Evolutionary conservation across 768 basidiomycete genomes (phyloP), one percentile per base, ranked within the genome.

Genomic region (Postia placenta): DNA sequence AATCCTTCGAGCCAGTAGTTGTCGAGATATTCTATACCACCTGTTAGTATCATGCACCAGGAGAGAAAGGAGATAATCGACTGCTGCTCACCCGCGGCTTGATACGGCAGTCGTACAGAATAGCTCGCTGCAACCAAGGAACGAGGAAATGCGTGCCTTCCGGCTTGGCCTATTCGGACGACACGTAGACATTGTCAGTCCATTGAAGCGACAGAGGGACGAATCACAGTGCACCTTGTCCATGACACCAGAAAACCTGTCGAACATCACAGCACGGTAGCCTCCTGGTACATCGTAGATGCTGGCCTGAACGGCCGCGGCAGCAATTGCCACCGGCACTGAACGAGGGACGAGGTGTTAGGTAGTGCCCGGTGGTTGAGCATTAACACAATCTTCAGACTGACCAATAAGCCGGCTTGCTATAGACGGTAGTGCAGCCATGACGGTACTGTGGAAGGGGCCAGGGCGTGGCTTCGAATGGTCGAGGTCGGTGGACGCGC

Each of bases 71-170:
- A n/a, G 3, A 23, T 33, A 28, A 22, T 19, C 19, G 20, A 23
- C n/a, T 12, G 19, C 25, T 4, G 7, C 48, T 49, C 56, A 92
- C 93, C 60, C 94, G 75, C 41, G 95, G 95, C 69, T 98, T 98
- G 62, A 92, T 97, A 50, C 96, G 84, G 56, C 92, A 94, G 74
- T 99, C 96, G 63, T 95, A 98, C 42, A 98, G 72, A 68, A 99
- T 97, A 20, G 95, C 94, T 50, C 86, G 80, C 67, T 98, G 95
- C 39, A 97, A 72, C 91, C 93, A 92, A 27, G 96, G 96, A 56
- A 99, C 73, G 50, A 98, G 74, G 67, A 99, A 85, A 67, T 99
- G 96, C 5, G 96, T 99, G 7, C 96, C 96, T 67, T 99, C 96
- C 5, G 79, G 79, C 7, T 83, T 79, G 9, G 94, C 87, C 93